Conservation (phyloP, 768 basidiomycete species). For the Termitomyces eurrhizus region DNA sequence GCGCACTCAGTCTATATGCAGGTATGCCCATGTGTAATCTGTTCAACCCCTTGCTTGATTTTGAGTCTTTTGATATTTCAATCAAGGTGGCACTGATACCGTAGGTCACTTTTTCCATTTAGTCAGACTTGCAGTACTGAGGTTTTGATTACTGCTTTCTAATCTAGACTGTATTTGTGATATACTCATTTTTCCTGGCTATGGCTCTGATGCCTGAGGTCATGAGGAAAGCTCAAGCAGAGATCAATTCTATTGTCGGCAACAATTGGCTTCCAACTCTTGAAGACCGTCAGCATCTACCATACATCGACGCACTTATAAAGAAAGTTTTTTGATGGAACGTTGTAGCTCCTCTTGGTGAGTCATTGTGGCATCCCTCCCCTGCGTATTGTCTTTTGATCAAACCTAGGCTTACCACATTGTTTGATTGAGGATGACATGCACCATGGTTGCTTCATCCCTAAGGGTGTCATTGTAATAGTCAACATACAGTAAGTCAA, state of each 20-base stretch:
- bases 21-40: slow-evolving; percentile 23
- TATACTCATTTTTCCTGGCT: slow-evolving; percentile 58
- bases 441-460: neutral
- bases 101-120: slow-evolving; percentile 25
- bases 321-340: slow-evolving; percentile 56
- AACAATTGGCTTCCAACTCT: slow-evolving; percentile 55
- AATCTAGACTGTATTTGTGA: slow-evolving; percentile 51
- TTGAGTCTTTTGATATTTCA: neutral
- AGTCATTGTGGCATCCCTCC: neutral
- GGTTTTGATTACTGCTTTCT: neutral
- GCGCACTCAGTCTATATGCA: slow-evolving; percentile 47
- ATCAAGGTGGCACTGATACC: slow-evolving; percentile 49
- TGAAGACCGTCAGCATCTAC: slow-evolving; percentile 49
- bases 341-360: slow-evolving; percentile 37
- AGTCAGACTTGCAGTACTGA: neutral
- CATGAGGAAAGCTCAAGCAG: slow-evolving; percentile 53
- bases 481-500: neutral
- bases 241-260: slow-evolving; percentile 56
- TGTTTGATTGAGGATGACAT: neutral
- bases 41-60: no score
- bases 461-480: neutral
- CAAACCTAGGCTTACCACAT: neutral
- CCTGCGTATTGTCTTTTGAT: neutral
- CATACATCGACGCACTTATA: slow-evolving; percentile 53
- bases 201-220: slow-evolving; percentile 52